Conservation (phyloP, 2,329 filamentous ascomycete genomes). For the Xylariaceae sp. region DNA sequence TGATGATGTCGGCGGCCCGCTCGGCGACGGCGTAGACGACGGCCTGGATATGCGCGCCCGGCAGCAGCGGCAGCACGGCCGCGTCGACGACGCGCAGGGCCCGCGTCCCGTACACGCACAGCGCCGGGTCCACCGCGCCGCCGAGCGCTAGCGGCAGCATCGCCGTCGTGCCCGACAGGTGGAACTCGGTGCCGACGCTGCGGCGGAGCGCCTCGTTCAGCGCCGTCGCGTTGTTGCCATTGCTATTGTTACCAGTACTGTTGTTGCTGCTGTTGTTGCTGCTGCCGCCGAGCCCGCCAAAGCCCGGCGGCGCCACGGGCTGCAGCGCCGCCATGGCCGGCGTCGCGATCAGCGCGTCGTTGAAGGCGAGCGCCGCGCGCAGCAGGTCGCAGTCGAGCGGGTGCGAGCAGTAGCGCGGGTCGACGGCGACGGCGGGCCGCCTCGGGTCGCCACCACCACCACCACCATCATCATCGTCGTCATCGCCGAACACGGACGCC, state of each 20-base stretch:
- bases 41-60: slow-evolving; percentile 27
- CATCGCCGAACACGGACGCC: slow-evolving; percentile 27
- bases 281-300: slow-evolving; percentile 16
- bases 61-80: slow-evolving; percentile 36
- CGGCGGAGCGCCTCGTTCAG: slow-evolving; percentile 13
- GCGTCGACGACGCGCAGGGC: slow-evolving; percentile 39
- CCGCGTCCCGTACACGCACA: slow-evolving; percentile 35
- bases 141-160: slow-evolving; percentile 36
- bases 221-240: slow-evolving; percentile 18
- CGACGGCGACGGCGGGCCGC: slow-evolving; percentile 29
- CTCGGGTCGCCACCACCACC: no score
- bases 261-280: no score
- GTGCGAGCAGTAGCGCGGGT: slow-evolving; percentile 37
- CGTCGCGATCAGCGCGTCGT: slow-evolving; percentile 19
- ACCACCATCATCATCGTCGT: no score
- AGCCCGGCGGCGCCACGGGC: slow-evolving; percentile 14
- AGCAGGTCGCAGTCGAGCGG: slow-evolving; percentile 29
- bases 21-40: slow-evolving; percentile 25
- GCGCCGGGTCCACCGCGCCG: slow-evolving; percentile 34
- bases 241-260: no score
- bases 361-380: slow-evolving; percentile 17
- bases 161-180: slow-evolving; percentile 33
- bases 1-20: no score
- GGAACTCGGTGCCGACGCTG: slow-evolving; percentile 33
- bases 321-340: slow-evolving; percentile 16